phyloP scores from a whole-genome alignment of 192 early-diverging fungal genomes.

The Linnemannia zychae region DNA sequence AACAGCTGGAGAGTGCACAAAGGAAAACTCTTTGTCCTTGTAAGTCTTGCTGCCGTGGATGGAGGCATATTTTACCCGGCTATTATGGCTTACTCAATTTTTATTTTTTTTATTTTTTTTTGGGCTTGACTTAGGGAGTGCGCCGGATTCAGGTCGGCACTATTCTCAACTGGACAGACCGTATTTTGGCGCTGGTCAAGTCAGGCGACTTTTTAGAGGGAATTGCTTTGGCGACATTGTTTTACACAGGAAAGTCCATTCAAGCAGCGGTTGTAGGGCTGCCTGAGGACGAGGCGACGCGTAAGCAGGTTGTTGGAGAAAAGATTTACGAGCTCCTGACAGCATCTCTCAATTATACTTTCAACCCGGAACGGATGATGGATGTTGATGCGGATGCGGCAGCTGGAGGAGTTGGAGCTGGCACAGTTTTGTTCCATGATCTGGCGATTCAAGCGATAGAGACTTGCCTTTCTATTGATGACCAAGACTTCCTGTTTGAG shows the following conservation, averaged over 20 bases:
- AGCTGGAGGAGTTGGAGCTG: slow-evolving; percentile 55
- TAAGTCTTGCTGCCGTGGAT: slow-evolving; percentile 35
- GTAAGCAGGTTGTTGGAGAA: slow-evolving; percentile 67
- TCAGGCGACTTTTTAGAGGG: slow-evolving; percentile 71
- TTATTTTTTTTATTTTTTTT: too few species aligned
- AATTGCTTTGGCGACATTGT: slow-evolving; percentile 68
- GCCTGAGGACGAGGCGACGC: slow-evolving; percentile 65
- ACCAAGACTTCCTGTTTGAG: slow-evolving; percentile 65
- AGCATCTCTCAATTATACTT: slow-evolving; percentile 67
- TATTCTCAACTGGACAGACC: slow-evolving; percentile 69
- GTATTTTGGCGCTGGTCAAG: slow-evolving; percentile 66
- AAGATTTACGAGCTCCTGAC: slow-evolving; percentile 67
- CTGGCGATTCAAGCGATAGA: slow-evolving; percentile 66
- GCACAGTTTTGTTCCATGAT: slow-evolving; percentile 58
- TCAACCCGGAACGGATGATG: slow-evolving; percentile 62
- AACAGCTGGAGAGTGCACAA: slow-evolving; percentile 68
- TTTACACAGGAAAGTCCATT: slow-evolving; percentile 68
- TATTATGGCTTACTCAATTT: not conserved
- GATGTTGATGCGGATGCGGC: slow-evolving; percentile 58
- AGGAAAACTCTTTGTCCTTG: slow-evolving; percentile 69
- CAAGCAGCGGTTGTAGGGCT: slow-evolving; percentile 71
- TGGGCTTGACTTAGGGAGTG: slow-evolving; percentile 59
- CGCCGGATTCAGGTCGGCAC: slow-evolving; percentile 66
- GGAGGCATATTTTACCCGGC: not conserved
- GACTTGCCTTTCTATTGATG: slow-evolving; percentile 68